phyloP scores from a whole-genome alignment of 305 asterid species.

The Solanum aculeatissimum region DNA sequence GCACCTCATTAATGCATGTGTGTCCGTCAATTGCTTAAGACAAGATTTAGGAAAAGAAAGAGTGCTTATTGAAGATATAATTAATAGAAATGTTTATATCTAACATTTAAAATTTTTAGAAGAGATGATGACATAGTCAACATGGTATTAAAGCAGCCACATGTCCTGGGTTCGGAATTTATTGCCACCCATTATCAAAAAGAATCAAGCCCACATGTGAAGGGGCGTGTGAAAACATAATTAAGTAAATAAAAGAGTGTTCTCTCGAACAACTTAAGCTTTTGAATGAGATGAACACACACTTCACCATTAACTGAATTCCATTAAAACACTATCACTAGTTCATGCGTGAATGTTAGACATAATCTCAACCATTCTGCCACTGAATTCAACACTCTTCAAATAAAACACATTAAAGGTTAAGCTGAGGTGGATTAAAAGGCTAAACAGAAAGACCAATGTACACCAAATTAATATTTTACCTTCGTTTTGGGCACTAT shows the following conservation, averaged over 20 bases:
- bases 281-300: not conserved
- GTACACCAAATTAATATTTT: not conserved
- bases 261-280: not conserved
- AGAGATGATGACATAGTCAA: not conserved
- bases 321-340: not conserved
- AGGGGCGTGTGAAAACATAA: not conserved
- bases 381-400: not conserved
- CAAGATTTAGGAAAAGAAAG: not conserved
- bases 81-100: not conserved
- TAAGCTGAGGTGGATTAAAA: not conserved
- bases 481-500: slow-evolving; percentile 34
- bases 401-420: slow-evolving; percentile 1
- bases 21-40: not conserved
- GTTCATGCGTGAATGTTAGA: slow-evolving; percentile 1
- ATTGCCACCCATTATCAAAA: not conserved
- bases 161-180: not conserved
- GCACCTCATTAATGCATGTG: not conserved
- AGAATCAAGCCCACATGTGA: not conserved
- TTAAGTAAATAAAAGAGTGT: not conserved
- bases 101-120: not conserved
- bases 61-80: not conserved
- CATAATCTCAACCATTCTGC: slow-evolving; percentile 8
- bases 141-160: not conserved
- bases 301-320: not conserved
- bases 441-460: not conserved